These are phyloP conservation scores for Euphorbia schlechtendalii DNA, from an alignment of 441 rosid species.

Conservation along the genomic window DNA sequence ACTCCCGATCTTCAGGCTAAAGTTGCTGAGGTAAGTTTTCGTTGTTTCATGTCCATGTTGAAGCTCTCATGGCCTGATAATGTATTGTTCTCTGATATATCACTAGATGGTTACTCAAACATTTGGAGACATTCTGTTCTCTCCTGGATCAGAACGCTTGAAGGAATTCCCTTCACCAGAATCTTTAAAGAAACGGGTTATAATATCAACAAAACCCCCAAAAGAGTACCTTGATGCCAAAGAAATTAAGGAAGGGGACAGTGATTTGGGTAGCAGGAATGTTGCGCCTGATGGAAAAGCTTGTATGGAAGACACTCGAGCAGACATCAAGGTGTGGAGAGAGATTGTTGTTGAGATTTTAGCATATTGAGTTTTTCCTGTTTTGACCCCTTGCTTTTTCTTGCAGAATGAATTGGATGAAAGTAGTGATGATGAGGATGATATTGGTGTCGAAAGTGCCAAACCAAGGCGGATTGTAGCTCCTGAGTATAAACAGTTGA, in stretches of 20 bases:
- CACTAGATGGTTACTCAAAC: conserved; percentile 66
- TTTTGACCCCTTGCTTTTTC: conserved; percentile 13
- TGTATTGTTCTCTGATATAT: conserved; percentile 19
- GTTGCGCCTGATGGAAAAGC: conserved; percentile 47
- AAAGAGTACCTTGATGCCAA: conserved; percentile 67
- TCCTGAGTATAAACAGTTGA: conserved; percentile 56
- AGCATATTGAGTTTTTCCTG: background rate
- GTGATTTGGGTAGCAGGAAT: conserved; percentile 29
- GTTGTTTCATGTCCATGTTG: conserved; percentile 7
- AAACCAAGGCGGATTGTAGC: conserved; percentile 31
- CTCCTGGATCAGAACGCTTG: conserved; percentile 64
- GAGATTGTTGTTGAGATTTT: background rate
- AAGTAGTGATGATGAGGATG: conserved; percentile 34
- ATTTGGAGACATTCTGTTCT: conserved; percentile 69
- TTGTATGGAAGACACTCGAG: conserved; percentile 45
- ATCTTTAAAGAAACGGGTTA: conserved; percentile 46
- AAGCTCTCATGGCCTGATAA: conserved; percentile 11
- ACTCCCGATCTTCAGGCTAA: conserved; percentile 76
- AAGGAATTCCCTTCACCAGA: conserved; percentile 85
- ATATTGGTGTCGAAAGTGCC: conserved; percentile 31
- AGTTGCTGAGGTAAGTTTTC: conserved; percentile 62
- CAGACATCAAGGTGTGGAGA: conserved; percentile 42
- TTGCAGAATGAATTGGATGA: conserved; percentile 39
- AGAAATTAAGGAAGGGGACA: conserved; percentile 34
- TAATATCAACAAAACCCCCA: conserved; percentile 92